These are phyloP conservation scores for Aureobasidium pullulans DNA, from an alignment of 2,329 filamentous ascomycete species.

Conservation along the genomic window DNA sequence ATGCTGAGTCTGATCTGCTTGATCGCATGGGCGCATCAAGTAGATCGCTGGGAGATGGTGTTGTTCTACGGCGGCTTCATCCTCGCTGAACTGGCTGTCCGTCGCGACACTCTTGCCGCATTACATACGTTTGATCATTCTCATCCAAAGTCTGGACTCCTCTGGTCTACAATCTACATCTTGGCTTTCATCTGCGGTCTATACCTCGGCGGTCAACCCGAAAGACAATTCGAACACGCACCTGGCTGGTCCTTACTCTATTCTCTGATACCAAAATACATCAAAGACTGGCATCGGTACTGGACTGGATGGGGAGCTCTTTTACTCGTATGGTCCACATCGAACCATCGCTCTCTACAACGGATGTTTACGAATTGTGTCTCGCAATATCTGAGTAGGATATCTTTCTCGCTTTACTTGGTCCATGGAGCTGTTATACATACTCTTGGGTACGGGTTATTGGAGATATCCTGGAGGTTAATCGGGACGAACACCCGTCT, in stretches of 20 bases:
- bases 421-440: constrained; percentile 53
- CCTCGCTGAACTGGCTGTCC: constrained; percentile 47
- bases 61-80: constrained; percentile 49
- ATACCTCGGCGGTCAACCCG: constrained; percentile 1
- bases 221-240: neutral
- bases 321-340: constrained; percentile 45
- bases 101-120: constrained; percentile 43
- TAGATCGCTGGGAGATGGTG: constrained; percentile 47
- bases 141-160: neutral
- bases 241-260: neutral
- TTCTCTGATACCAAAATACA: neutral
- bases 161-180: neutral
- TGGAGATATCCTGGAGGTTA: constrained; percentile 41
- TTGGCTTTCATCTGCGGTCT: neutral
- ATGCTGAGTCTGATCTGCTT: constrained; percentile 37
- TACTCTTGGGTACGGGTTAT: constrained; percentile 46
- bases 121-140: constrained; percentile 21
- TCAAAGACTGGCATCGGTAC: constrained; percentile 36
- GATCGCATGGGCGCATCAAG: constrained; percentile 40
- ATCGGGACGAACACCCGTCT: constrained; percentile 39
- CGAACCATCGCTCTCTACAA: constrained; percentile 40
- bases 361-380: constrained; percentile 43
- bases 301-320: constrained; percentile 50
- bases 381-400: constrained; percentile 52
- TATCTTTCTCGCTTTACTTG: constrained; percentile 55